Conservation (phyloP, 2,329 filamentous ascomycete species). For the Raffaelea deltoideospora region DNA sequence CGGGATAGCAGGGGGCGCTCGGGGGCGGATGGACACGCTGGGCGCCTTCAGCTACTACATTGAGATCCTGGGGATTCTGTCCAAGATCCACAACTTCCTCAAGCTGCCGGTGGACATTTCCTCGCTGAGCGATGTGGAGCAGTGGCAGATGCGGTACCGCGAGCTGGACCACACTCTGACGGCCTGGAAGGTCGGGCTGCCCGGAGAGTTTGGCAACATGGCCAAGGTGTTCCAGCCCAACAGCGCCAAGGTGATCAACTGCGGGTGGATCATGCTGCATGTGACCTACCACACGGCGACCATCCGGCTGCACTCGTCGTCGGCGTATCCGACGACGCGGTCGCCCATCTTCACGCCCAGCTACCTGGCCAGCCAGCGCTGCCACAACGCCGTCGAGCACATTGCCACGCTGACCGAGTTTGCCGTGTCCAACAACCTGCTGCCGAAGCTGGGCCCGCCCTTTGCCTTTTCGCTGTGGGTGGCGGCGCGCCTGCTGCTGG, state of each 20-base stretch:
- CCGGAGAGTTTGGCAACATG: constrained; percentile 73
- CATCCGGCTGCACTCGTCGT: constrained; percentile 80
- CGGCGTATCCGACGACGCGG: constrained; percentile 78
- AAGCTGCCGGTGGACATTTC: constrained; percentile 84
- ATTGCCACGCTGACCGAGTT: constrained; percentile 67
- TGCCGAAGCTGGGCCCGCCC: constrained; percentile 71
- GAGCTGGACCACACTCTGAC: constrained; percentile 68
- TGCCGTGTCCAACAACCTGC: constrained; percentile 57
- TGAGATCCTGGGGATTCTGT: constrained; percentile 75
- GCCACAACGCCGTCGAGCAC: constrained; percentile 68
- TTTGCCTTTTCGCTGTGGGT: constrained; percentile 93
- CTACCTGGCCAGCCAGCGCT: constrained; percentile 71
- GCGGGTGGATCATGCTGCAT: constrained; percentile 82
- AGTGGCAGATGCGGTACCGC: constrained; percentile 78
- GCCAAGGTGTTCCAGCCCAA: constrained; percentile 59
- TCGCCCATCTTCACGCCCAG: constrained; percentile 83
- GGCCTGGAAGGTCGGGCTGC: constrained; percentile 71
- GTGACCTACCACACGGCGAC: constrained; percentile 81
- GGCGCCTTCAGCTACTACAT: constrained; percentile 84
- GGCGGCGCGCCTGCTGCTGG: constrained; percentile 69
- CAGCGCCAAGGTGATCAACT: constrained; percentile 55
- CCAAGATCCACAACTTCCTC: constrained; percentile 75
- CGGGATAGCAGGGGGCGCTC: too few relatives aligned
- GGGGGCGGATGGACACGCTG: constrained; percentile 61
- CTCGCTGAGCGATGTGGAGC: constrained; percentile 67